These are phyloP conservation scores for Fusarium secorum DNA, from an alignment of 2,329 filamentous ascomycete genomes.

Conservation along the genomic window DNA sequence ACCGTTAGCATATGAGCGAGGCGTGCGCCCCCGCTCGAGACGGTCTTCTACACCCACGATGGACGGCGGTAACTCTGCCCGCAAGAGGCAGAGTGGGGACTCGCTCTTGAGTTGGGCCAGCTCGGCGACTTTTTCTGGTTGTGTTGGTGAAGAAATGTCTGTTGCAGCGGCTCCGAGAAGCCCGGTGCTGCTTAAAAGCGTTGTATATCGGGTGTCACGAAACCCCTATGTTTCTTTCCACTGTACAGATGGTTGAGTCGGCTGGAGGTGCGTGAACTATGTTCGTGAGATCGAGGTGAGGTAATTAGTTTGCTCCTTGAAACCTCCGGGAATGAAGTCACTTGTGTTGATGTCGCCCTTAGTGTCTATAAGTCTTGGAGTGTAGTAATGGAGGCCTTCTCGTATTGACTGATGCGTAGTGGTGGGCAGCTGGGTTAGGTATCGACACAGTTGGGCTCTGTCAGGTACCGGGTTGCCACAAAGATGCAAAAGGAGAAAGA, in stretches of 20 bases:
- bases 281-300: background rate
- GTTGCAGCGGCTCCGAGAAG: constrained; percentile 31
- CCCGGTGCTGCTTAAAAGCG: constrained; percentile 25
- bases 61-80: constrained; percentile 50
- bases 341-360: constrained; percentile 10
- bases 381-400: constrained; percentile 28
- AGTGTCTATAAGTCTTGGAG: constrained; percentile 10
- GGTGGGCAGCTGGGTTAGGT: constrained; percentile 42
- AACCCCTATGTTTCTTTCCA: constrained; percentile 1
- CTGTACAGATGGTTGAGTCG: background rate
- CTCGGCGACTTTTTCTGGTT: constrained; percentile 43
- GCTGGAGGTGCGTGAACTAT: background rate
- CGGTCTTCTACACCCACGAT: constrained; percentile 41
- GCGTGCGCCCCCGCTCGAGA: constrained; percentile 42
- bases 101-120: constrained; percentile 55
- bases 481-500: constrained; percentile 35
- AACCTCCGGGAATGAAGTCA: background rate
- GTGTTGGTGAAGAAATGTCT: constrained; percentile 14
- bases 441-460: constrained; percentile 35
- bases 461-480: constrained; percentile 33
- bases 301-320: background rate
- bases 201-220: constrained; percentile 20
- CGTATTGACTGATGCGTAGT: constrained; percentile 28
- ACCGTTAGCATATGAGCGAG: constrained; percentile 43
- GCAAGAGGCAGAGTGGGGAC: constrained; percentile 52